Percentiles rank a stretch among this genome's conserved stretches.
Evolutionary conservation across 305 asterid genomes (phyloP).

Genomic region (Euphrasia arctica): DNA sequence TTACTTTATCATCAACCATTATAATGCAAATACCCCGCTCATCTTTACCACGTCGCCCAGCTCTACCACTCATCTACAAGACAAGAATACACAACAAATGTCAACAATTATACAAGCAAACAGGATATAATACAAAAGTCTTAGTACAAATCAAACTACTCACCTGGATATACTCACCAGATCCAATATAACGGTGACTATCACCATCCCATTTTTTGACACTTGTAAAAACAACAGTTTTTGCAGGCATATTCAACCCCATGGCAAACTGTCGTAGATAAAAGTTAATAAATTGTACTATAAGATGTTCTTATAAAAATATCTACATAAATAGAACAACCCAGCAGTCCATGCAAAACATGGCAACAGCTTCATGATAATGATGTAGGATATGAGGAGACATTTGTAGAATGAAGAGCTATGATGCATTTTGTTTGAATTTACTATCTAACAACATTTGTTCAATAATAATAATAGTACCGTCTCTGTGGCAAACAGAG

Average conservation of each 20-base stretch:
- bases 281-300: constrained; percentile 23
- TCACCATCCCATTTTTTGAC: constrained; percentile 98
- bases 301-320: neutral
- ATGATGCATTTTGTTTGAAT: constrained; percentile 6
- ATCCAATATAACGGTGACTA: constrained; percentile 93
- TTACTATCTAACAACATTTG: constrained; percentile 8
- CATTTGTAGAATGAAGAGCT: neutral
- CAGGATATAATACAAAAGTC: constrained; percentile 20
- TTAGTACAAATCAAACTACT: constrained; percentile 27
- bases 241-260: constrained; percentile 99
- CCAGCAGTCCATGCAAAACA: constrained; percentile 2
- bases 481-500: constrained; percentile 98
- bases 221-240: constrained; percentile 94
- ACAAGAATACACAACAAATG: constrained; percentile 27
- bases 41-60: constrained; percentile 99
- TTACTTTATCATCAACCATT: constrained; percentile 94
- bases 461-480: constrained; percentile 40
- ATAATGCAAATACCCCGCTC: constrained; percentile 92
- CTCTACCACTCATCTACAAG: constrained; percentile 98
- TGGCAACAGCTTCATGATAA: neutral
- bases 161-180: constrained; percentile 99
- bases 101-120: constrained; percentile 28
- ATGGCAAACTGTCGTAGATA: constrained; percentile 69
- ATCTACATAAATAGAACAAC: neutral
- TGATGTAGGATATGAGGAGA: constrained; percentile 8